These are phyloP conservation scores for Sclerotinia borealis DNA, from an alignment of 2,329 filamentous ascomycete species.

Conservation along the genomic window DNA sequence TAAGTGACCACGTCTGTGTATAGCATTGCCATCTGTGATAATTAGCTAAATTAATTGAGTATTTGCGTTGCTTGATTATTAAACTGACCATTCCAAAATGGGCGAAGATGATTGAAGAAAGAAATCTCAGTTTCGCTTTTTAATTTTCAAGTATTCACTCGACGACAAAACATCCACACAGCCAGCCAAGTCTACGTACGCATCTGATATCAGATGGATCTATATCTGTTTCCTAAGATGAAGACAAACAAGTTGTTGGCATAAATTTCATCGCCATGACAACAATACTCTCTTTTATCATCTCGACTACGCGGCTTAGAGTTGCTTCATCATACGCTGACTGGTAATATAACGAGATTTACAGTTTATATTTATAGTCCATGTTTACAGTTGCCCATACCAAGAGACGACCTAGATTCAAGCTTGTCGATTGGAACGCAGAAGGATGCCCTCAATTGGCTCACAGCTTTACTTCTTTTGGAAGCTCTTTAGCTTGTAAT, in stretches of 20 bases:
- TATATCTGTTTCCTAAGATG: not conserved
- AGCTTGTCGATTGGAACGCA: not conserved
- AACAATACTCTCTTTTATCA: too few species aligned
- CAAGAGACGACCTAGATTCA: fast-evolving
- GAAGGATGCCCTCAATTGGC: not conserved
- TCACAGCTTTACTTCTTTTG: not conserved
- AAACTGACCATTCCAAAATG: not conserved
- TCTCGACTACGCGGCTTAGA: not conserved
- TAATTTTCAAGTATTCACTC: not conserved
- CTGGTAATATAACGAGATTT: not conserved
- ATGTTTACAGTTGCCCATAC: not conserved
- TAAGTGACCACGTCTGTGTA: not conserved
- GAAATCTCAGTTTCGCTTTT: not conserved
- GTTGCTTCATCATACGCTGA: too few species aligned
- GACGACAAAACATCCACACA: not conserved
- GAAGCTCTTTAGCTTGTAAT: not conserved
- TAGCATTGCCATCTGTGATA: not conserved
- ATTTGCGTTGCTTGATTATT: not conserved
- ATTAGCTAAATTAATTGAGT: not conserved
- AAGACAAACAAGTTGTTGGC: not conserved
- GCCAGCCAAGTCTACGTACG: not conserved
- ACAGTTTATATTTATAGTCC: too few species aligned
- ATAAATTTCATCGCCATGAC: not conserved
- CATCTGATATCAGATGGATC: not conserved
- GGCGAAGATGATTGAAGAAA: not conserved